A percentile compares a stretch with the other conserved stretches of the same genome.
phyloP scores from a whole-genome alignment of 1,284 basidiomycete species.

The Puccinia triticina region DNA sequence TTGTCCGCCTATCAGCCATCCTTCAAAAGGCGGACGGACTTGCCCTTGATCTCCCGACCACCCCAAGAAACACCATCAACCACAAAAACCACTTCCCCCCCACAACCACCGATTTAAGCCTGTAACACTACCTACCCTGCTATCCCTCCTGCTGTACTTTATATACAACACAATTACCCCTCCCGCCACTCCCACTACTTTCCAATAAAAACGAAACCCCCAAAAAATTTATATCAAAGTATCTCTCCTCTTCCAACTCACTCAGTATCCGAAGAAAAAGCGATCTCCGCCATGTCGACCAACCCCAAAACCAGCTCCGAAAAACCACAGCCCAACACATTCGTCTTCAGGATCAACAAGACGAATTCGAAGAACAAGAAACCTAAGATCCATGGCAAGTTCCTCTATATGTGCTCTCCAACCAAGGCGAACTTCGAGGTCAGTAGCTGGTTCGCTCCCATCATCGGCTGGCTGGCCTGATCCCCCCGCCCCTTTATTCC shows the following conservation, averaged over 20 bases:
- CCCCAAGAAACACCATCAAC: no score
- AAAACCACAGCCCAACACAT: slow-evolving; percentile 1
- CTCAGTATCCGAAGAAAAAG: not conserved
- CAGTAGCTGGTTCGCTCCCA: not conserved
- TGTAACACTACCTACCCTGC: no score
- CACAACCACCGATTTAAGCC: no score
- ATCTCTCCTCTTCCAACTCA: not conserved
- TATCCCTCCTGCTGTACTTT: no score
- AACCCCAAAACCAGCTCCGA: not conserved
- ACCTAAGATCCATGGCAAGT: not conserved
- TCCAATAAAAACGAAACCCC: no score
- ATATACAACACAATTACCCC: no score
- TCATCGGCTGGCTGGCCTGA: not conserved
- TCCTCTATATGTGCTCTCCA: not conserved
- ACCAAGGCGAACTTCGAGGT: not conserved
- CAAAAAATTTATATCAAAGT: no score
- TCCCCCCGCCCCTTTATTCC: not conserved
- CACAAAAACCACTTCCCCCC: no score
- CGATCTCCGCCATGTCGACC: not conserved
- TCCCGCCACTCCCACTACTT: no score
- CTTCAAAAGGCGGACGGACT: no score
- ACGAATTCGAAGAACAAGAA: not conserved
- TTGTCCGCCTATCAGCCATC: no score
- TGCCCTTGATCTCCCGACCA: no score
- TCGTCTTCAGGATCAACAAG: slow-evolving; percentile 16